Conservation (phyloP, 169 alveolate species). For the Amoebophrya sp. region DNA sequence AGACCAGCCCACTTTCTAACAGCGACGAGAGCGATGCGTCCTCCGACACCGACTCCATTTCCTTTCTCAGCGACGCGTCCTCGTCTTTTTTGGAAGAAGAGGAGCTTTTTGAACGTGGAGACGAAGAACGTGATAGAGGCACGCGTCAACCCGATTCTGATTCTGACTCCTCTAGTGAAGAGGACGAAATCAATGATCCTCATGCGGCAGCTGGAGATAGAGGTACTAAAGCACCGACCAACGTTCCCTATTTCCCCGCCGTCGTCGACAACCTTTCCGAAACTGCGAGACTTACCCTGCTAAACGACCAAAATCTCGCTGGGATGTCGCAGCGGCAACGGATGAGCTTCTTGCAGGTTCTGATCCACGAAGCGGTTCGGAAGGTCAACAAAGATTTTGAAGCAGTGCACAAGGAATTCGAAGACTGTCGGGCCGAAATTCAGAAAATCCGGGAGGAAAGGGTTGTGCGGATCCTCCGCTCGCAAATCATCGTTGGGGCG, state of each 20-base stretch:
- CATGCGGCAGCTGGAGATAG: neutral
- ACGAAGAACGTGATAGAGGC: too few species aligned
- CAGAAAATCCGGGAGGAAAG: too few species aligned
- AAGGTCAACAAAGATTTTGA: neutral
- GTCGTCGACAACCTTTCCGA: neutral
- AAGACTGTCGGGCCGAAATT: too few species aligned
- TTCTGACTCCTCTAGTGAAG: too few species aligned
- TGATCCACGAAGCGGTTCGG: neutral
- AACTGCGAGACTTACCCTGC: neutral
- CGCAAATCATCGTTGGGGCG: neutral
- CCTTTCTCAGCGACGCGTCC: neutral
- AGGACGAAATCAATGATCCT: neutral
- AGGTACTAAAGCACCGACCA: neutral
- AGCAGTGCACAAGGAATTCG: neutral
- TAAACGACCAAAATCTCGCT: neutral
- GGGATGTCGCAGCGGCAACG: neutral
- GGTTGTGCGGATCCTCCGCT: neutral
- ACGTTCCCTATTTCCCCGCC: neutral
- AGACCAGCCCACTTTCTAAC: too few species aligned
- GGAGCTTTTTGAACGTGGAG: neutral
- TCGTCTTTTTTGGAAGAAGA: neutral
- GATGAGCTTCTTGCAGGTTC: neutral
- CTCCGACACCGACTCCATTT: too few species aligned
- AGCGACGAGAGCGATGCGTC: too few species aligned
- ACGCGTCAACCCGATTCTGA: too few species aligned